phyloP scores from a whole-genome alignment of 352 stramenopile species.

The Phytophthora europaea region DNA sequence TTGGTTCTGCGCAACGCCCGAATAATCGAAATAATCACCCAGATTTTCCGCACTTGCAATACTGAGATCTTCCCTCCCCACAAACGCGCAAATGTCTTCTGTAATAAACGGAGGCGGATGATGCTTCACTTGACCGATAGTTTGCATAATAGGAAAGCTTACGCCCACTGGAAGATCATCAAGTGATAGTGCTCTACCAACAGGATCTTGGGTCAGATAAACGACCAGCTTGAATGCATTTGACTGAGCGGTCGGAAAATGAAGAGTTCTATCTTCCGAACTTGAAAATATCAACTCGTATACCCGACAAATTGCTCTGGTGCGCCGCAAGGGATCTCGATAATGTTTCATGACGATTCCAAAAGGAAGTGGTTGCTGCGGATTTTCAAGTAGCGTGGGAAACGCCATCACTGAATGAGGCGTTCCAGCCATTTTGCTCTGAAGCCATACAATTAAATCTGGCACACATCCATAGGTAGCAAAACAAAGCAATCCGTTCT shows the following conservation, averaged over 20 bases:
- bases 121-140: slow-evolving; percentile 67
- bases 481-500: slow-evolving; percentile 33
- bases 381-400: slow-evolving; percentile 31
- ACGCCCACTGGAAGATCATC: slow-evolving; percentile 70
- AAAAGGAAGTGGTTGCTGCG: slow-evolving; percentile 3
- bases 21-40: slow-evolving; percentile 11
- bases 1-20: slow-evolving; percentile 10
- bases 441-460: slow-evolving; percentile 66
- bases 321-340: slow-evolving; percentile 39
- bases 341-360: slow-evolving; percentile 1
- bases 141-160: slow-evolving; percentile 65
- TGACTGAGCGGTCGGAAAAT: slow-evolving; percentile 12
- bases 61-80: slow-evolving; percentile 72
- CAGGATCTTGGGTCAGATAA: slow-evolving; percentile 56
- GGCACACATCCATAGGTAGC: slow-evolving; percentile 45
- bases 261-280: slow-evolving; percentile 1
- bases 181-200: slow-evolving; percentile 51
- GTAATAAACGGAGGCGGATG: slow-evolving; percentile 67
- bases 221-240: slow-evolving; percentile 56
- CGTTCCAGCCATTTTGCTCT: slow-evolving; percentile 35
- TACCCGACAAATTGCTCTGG: slow-evolving; percentile 48
- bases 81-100: slow-evolving; percentile 62
- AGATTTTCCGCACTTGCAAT: slow-evolving; percentile 32
- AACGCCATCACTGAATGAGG: slow-evolving; percentile 23
- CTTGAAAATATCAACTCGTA: slow-evolving; percentile 52